Conservation (phyloP, 345 rosid genomes). For the Rhodomyrtus tomentosa region DNA sequence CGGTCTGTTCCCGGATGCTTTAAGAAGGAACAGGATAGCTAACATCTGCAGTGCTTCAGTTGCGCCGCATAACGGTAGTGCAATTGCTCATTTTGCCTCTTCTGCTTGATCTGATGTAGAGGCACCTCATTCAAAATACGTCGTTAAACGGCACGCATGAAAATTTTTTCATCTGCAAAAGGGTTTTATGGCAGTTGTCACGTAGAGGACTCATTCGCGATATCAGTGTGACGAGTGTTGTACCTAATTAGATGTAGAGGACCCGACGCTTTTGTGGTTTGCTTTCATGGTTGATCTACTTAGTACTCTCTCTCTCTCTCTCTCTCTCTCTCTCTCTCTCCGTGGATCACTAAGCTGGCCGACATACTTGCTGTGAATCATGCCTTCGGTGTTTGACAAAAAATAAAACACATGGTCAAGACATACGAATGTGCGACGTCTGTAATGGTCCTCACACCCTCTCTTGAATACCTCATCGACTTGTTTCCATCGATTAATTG, state of each 20-base stretch:
- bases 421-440: not conserved
- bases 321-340: too few relatives aligned
- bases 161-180: not conserved
- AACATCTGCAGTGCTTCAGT: constrained; percentile 13
- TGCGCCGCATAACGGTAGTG: constrained; percentile 11
- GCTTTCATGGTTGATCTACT: not conserved
- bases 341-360: not conserved
- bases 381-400: not conserved
- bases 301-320: not conserved
- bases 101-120: not conserved
- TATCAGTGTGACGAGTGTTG: not conserved
- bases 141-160: not conserved
- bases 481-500: not conserved
- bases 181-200: not conserved
- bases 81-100: constrained; percentile 16
- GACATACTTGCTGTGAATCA: not conserved
- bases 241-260: not conserved
- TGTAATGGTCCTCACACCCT: not conserved
- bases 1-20: constrained; percentile 40
- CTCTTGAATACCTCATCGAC: not conserved
- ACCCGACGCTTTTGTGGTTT: not conserved
- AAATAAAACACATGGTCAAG: not conserved
- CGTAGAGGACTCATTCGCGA: not conserved
- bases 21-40: constrained; percentile 27
- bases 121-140: not conserved